Conservation (phyloP, 2,329 filamentous ascomycete genomes). For the Penicillium thymicola region DNA sequence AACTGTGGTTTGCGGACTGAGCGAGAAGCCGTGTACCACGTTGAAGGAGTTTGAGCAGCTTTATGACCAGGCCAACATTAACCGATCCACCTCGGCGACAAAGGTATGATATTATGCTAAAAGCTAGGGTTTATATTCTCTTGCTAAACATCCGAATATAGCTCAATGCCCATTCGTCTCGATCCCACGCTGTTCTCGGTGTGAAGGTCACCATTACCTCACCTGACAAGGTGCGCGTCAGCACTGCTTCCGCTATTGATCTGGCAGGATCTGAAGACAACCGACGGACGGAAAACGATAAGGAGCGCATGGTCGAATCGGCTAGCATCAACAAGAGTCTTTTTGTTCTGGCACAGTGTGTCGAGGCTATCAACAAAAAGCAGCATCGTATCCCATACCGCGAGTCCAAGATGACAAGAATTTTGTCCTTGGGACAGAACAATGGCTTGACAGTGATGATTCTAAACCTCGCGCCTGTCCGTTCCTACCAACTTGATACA, state of each 20-base stretch:
- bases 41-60: slow-evolving; percentile 86
- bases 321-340: slow-evolving; percentile 97
- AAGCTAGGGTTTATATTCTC: slow-evolving; percentile 8
- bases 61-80: slow-evolving; percentile 89
- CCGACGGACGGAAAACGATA: slow-evolving; percentile 86
- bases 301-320: slow-evolving; percentile 88
- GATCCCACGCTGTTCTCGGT: slow-evolving; percentile 85
- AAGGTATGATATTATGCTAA: slow-evolving; percentile 50
- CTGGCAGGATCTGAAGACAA: slow-evolving; percentile 96
- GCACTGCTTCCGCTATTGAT: slow-evolving; percentile 90
- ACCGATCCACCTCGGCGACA: slow-evolving; percentile 82
- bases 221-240: slow-evolving; percentile 65
- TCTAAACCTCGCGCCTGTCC: slow-evolving; percentile 84
- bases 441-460: slow-evolving; percentile 97
- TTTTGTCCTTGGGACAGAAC: slow-evolving; percentile 88
- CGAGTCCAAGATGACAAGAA: slow-evolving; percentile 96
- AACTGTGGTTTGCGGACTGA: slow-evolving; percentile 81
- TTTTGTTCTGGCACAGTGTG: slow-evolving; percentile 90
- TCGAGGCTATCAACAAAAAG: slow-evolving; percentile 84
- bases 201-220: slow-evolving; percentile 81
- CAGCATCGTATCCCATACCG: slow-evolving; percentile 79
- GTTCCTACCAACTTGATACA: slow-evolving; percentile 90
- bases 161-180: slow-evolving; percentile 85
- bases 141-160: slow-evolving; percentile 29
- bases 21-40: slow-evolving; percentile 75